Evolutionary conservation across 495 filamentous ascomycete genomes (phyloP).

Genomic region (Penicillium samsonianum): DNA sequence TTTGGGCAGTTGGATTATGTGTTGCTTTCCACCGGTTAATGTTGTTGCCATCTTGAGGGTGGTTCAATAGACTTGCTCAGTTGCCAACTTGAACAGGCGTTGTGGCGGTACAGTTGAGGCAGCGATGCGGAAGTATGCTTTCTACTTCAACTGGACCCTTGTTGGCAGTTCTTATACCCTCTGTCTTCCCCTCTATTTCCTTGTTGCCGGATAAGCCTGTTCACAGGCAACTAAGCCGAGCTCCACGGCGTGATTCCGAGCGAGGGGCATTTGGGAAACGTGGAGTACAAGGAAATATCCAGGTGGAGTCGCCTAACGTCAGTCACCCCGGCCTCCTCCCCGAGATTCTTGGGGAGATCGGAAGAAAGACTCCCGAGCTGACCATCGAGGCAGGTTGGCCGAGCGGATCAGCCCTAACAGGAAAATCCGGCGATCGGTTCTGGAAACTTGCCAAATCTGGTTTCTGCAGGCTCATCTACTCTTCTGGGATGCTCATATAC

Average conservation of each 20-base stretch:
- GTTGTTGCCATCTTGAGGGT: conserved; percentile 26
- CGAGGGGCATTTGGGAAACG: conserved; percentile 10
- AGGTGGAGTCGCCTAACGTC: conserved; percentile 7
- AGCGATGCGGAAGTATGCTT: neutral
- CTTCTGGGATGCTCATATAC: neutral
- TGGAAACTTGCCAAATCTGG: conserved; percentile 2
- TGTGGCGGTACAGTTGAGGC: neutral
- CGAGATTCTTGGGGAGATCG: conserved; percentile 13
- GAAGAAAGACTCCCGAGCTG: conserved; percentile 5
- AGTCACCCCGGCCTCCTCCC: conserved; percentile 13
- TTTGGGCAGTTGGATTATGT: conserved; percentile 37
- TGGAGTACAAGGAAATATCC: conserved; percentile 7
- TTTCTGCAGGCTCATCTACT: conserved; percentile 6
- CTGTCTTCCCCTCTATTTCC: conserved; percentile 1
- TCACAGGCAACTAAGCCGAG: conserved; percentile 8
- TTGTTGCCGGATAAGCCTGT: conserved; percentile 2
- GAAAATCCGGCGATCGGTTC: conserved; percentile 11
- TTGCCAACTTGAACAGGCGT: neutral
- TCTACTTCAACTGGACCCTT: neutral
- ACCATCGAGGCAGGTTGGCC: conserved; percentile 16
- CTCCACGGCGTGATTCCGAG: conserved; percentile 7
- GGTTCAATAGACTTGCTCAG: neutral
- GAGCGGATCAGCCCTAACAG: conserved; percentile 7
- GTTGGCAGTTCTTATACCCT: neutral
- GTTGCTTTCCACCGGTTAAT: conserved; percentile 30